Evolutionary conservation across 176 grass and related monocot genomes (phyloP), one percentile per base, ranked within the genome.

Genomic region (Eremochloa ophiuroides): DNA sequence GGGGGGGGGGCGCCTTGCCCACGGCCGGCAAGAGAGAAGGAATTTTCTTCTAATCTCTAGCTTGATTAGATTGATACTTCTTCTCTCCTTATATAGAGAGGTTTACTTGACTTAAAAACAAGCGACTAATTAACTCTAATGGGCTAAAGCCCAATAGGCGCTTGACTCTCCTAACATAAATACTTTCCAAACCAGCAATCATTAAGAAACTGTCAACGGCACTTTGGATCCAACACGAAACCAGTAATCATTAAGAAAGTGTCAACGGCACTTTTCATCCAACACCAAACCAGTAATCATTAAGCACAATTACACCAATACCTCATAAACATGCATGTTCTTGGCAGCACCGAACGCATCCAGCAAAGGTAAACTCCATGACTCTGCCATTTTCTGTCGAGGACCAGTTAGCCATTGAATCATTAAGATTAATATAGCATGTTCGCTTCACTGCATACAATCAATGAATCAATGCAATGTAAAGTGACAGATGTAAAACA

Each of bases 321-420:
- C 92, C 92, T 94, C 89, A 75, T 85, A 91, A 30, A 78, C 65
- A 89, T 87, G 83, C 43, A 89, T 67, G 39, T 88, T 87, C 12
- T 79, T 79, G 74, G 31, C 7, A 79, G 53, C 81, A 80, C 86
- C 69, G 66, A 91, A 91, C 71, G 80, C 67, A 85, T 91, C 84
- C 68, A 87, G 69, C 71, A 94, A 84, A 79, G 89, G 89, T 79
- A 71, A 31, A 72, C 66, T 87, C 92, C 92, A 94, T 17, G 92
- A 89, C 43, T 94, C 92, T 60, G 23, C 76, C 92, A 94, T 94
- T 86, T 71, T 87, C 92, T 94, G 77, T 78, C 64, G 17, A 81
- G 16, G 16, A 62, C 18, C 48, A 75, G 39, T 88, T 67, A 88
- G 38, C 12, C 29, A 73, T 34, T 66, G 26, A 73, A 2, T 47